These are phyloP conservation scores for Crucibulum laeve DNA, from an alignment of 768 basidiomycete genomes.

Conservation along the genomic window DNA sequence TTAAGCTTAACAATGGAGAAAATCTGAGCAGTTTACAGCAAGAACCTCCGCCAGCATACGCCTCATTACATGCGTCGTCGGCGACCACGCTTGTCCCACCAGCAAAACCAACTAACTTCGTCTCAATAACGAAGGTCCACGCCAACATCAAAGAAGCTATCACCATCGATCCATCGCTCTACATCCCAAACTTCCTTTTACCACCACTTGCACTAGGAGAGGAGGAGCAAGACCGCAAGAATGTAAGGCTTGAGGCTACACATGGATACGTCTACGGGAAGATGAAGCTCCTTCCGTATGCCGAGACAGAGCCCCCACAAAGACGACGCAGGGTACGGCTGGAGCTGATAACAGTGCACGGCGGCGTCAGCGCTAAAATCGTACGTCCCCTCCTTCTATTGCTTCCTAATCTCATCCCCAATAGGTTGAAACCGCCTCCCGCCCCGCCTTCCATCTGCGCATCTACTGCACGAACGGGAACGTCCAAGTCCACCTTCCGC, in stretches of 20 bases:
- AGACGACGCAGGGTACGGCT: slow-evolving; percentile 15
- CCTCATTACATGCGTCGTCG: slow-evolving; percentile 16
- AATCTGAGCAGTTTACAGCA: slow-evolving; percentile 8
- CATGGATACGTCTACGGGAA: slow-evolving; percentile 23
- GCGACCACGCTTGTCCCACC: background rate
- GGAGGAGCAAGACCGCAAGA: slow-evolving; percentile 18
- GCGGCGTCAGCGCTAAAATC: slow-evolving; percentile 22
- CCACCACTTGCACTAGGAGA: slow-evolving; percentile 19
- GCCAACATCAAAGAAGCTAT: slow-evolving; percentile 20
- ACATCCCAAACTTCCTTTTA: slow-evolving; percentile 20
- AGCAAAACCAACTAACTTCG: slow-evolving; percentile 14
- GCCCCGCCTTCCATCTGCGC: slow-evolving; percentile 19
- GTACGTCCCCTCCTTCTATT: slow-evolving; percentile 15
- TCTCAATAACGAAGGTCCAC: slow-evolving; percentile 21
- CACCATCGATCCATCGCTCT: slow-evolving; percentile 23
- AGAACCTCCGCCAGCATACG: slow-evolving; percentile 27
- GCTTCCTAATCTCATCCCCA: background rate
- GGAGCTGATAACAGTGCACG: slow-evolving; percentile 21
- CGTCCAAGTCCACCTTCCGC: slow-evolving; percentile 31
- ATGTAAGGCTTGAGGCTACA: slow-evolving; percentile 23
- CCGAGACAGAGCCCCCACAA: slow-evolving; percentile 6
- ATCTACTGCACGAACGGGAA: slow-evolving; percentile 24
- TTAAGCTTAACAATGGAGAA: background rate
- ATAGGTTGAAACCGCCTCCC: slow-evolving; percentile 7
- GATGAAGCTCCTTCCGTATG: slow-evolving; percentile 13